Evolutionary conservation across 352 stramenopile genomes (phyloP), one percentile per base, ranked within the genome.

Genomic region (Pseudoperonospora humuli): DNA sequence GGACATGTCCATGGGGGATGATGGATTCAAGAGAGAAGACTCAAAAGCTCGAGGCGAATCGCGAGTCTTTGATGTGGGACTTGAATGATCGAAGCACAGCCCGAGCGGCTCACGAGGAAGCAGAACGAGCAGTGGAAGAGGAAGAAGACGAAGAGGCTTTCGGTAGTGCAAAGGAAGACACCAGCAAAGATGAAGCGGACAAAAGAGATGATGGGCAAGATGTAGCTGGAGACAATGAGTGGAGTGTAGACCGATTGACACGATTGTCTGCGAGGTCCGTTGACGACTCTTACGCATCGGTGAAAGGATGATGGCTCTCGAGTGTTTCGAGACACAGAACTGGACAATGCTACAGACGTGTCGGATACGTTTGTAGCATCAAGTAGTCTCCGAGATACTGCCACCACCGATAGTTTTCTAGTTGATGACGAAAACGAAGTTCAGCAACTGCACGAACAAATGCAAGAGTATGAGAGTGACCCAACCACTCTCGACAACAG

Each of bases 201-300:
- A 58, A 6, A 50, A 57, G 1, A 37, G 62, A 28, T 49, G 53
- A 36, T 41, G 20, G 6, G n/a, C n/a, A n/a, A n/a, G n/a, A n/a
- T n/a, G n/a, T n/a, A n/a, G n/a, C n/a, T n/a, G n/a, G n/a, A n/a
- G n/a, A n/a, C n/a, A n/a, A n/a, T n/a, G n/a, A n/a, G n/a, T n/a
- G n/a, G n/a, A n/a, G n/a, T n/a, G n/a, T n/a, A n/a, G n/a, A n/a
- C n/a, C n/a, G n/a, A n/a, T n/a, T n/a, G n/a, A n/a, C n/a, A n/a
- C n/a, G n/a, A n/a, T n/a, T n/a, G n/a, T n/a, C n/a, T n/a, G n/a
- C n/a, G n/a, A n/a, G n/a, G n/a, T n/a, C n/a, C n/a, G n/a, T n/a
- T n/a, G n/a, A n/a, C n/a, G 61, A 70, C 28, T 70, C 61, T 19
- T 70, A 70, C 37, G 57, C 52, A 28, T 67, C 61, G 0, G n/a